Conservation (phyloP, 176 grass and related monocot species). For the Cocos nucifera region DNA sequence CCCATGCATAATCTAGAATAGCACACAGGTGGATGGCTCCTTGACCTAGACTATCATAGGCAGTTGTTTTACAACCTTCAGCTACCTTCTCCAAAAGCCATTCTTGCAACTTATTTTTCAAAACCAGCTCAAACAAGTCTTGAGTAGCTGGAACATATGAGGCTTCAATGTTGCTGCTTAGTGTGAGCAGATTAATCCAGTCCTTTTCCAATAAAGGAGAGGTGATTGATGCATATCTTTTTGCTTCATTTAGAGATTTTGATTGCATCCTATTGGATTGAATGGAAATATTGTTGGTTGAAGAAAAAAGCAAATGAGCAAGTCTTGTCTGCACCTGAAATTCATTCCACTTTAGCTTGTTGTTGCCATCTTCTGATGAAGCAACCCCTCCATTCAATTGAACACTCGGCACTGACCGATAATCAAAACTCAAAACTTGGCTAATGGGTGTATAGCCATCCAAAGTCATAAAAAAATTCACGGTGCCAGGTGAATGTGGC, state of each 20-base stretch:
- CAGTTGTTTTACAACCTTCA: constrained; percentile 67
- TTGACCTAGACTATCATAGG: constrained; percentile 60
- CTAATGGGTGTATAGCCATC: constrained; percentile 71
- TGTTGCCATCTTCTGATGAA: constrained; percentile 29
- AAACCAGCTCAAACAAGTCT: constrained; percentile 65
- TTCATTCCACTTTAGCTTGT: constrained; percentile 19
- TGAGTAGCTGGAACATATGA: constrained; percentile 24
- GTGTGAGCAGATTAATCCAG: constrained; percentile 56
- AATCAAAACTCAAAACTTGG: constrained; percentile 66
- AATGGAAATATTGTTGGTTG: constrained; percentile 27
- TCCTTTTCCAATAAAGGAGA: constrained; percentile 66
- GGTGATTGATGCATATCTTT: constrained; percentile 44
- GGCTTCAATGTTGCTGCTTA: constrained; percentile 22
- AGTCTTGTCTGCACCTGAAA: constrained; percentile 69
- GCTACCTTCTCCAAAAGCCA: constrained; percentile 82
- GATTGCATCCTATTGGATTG: constrained; percentile 32
- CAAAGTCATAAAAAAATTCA: constrained; percentile 67
- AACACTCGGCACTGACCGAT: constrained; percentile 32
- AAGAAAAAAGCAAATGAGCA: constrained; percentile 49
- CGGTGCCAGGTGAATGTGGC: constrained; percentile 48
- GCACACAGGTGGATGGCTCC: constrained; percentile 91
- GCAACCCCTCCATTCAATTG: constrained; percentile 10
- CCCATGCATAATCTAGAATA: constrained; percentile 88
- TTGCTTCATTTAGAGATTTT: constrained; percentile 49
- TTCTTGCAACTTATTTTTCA: constrained; percentile 84